A percentile compares a stretch with the other conserved stretches of the same genome.
Conservation (phyloP, 2,329 filamentous ascomycete species). For the Samsoniella hepiali region DNA sequence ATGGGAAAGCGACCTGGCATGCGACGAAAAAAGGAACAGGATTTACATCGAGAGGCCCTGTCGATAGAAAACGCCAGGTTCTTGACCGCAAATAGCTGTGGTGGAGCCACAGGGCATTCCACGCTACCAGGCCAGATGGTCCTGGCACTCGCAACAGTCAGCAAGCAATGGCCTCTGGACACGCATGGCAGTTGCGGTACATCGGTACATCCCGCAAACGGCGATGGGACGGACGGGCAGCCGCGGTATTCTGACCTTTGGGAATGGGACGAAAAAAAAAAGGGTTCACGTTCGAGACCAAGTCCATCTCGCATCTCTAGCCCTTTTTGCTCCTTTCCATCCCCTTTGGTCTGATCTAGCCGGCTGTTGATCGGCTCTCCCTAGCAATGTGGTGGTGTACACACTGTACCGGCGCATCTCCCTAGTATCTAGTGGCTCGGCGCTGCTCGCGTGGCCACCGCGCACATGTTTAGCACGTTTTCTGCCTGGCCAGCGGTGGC, state of each 20-base stretch:
- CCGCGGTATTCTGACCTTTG: background rate
- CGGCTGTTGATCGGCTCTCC: background rate
- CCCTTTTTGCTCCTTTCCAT: background rate
- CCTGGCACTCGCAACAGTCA: background rate
- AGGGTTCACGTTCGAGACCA: background rate
- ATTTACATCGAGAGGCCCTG: background rate
- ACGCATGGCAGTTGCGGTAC: background rate
- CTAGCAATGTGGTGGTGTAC: background rate
- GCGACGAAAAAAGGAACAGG: background rate
- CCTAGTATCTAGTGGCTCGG: background rate
- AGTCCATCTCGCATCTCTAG: background rate
- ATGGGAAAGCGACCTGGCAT: background rate
- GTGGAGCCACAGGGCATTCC: background rate
- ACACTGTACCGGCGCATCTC: background rate
- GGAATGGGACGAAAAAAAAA: background rate
- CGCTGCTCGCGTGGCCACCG: conserved; percentile 12
- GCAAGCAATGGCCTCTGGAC: too few relatives aligned
- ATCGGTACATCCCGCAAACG: conserved; percentile 9
- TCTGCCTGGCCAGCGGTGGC: background rate
- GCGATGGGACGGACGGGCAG: background rate
- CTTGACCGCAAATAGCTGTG: conserved; percentile 5
- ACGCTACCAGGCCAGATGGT: background rate
- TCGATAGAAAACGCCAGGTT: background rate
- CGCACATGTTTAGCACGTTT: conserved; percentile 17
- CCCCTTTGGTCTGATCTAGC: background rate